Conservation (phyloP, 768 basidiomycete species). For the Phanerochaete carnosa region DNA sequence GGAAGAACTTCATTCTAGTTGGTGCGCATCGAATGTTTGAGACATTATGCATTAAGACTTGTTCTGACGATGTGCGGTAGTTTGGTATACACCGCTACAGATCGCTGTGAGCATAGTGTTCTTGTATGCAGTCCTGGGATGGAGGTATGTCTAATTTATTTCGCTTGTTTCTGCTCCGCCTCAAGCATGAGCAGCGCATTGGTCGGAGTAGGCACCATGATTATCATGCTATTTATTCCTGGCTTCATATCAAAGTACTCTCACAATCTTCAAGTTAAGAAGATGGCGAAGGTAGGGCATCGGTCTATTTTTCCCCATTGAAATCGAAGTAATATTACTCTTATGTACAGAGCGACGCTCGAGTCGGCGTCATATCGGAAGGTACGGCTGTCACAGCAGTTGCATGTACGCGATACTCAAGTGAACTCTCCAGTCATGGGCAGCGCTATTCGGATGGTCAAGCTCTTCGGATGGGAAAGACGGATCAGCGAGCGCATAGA, state of each 20-base stretch:
- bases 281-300: constrained; percentile 38
- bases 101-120: constrained; percentile 36
- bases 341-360: constrained; percentile 36
- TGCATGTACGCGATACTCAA: constrained; percentile 15
- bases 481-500: constrained; percentile 50
- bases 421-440: constrained; percentile 23
- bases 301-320: not conserved
- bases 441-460: constrained; percentile 42
- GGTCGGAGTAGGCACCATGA: constrained; percentile 40
- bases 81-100: constrained; percentile 38
- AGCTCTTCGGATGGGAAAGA: constrained; percentile 44
- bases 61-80: constrained; percentile 3
- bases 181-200: constrained; percentile 27
- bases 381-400: constrained; percentile 18
- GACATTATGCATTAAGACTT: no score
- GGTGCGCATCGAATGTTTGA: constrained; percentile 11
- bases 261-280: constrained; percentile 32
- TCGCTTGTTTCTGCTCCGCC: not conserved
- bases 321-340: not conserved
- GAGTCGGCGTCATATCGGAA: constrained; percentile 43
- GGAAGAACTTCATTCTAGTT: constrained; percentile 24
- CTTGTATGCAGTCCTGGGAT: constrained; percentile 48
- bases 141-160: constrained; percentile 33
- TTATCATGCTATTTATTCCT: constrained; percentile 40
- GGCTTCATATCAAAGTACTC: constrained; percentile 36